Evolutionary conservation across 2,329 filamentous ascomycete genomes (phyloP).

Genomic region (Nannizzia gypsea): DNA sequence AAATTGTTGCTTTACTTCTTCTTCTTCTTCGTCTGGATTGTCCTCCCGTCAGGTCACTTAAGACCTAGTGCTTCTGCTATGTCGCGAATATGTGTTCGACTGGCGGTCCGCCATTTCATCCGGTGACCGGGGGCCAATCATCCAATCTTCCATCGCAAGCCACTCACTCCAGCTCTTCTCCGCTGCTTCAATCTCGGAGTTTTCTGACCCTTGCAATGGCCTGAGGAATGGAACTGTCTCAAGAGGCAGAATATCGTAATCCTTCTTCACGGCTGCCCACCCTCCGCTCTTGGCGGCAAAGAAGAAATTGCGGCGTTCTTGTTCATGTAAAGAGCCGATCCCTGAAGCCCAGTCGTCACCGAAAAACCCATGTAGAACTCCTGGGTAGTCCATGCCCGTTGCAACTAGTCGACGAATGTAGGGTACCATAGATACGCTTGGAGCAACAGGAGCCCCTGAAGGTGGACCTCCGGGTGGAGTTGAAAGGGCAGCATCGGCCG

Average conservation of each 20-base stretch:
- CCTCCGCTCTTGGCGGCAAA: slow-evolving; percentile 88
- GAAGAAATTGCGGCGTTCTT: slow-evolving; percentile 84
- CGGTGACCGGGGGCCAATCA: slow-evolving; percentile 74
- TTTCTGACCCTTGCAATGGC: slow-evolving; percentile 63
- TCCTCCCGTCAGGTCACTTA: not conserved
- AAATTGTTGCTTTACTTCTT: not conserved
- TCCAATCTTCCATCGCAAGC: slow-evolving; percentile 97
- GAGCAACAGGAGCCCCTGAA: slow-evolving; percentile 27
- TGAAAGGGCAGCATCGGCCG: slow-evolving; percentile 14
- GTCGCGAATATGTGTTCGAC: slow-evolving; percentile 12
- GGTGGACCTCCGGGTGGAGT: slow-evolving; percentile 36
- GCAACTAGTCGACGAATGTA: slow-evolving; percentile 84
- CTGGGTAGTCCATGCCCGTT: slow-evolving; percentile 78
- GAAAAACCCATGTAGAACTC: slow-evolving; percentile 88
- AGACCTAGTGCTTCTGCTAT: not conserved
- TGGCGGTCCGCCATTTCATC: slow-evolving; percentile 32
- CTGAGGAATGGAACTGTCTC: slow-evolving; percentile 80
- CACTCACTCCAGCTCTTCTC: slow-evolving; percentile 87
- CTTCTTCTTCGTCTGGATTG: not conserved
- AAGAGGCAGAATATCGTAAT: slow-evolving; percentile 75
- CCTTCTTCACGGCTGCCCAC: slow-evolving; percentile 78
- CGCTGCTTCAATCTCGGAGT: slow-evolving; percentile 69
- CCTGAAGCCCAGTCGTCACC: slow-evolving; percentile 83
- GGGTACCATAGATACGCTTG: slow-evolving; percentile 59
- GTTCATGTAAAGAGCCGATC: slow-evolving; percentile 70